phyloP scores from a whole-genome alignment of 2,329 filamentous ascomycete species.

The Ophiostoma piceae region DNA sequence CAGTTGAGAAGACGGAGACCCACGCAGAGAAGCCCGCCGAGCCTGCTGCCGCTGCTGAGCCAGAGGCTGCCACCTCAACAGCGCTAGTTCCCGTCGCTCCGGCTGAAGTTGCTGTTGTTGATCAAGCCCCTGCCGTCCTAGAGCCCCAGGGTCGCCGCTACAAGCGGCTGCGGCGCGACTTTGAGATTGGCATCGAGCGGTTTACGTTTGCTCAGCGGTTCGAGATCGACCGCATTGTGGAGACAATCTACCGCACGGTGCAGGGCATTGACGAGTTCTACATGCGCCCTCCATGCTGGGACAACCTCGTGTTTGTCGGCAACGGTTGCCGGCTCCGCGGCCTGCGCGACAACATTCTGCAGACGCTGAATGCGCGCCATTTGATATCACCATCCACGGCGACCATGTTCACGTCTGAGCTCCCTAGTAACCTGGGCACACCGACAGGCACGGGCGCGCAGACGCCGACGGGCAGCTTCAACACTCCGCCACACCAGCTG shows the following conservation, averaged over 20 bases:
- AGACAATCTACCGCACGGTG: constrained; percentile 76
- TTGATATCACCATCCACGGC: constrained; percentile 86
- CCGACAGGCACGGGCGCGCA: constrained; percentile 86
- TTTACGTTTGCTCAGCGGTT: constrained; percentile 63
- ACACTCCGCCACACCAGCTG: constrained; percentile 52
- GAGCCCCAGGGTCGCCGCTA: constrained; percentile 27
- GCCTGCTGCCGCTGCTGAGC: constrained; percentile 16
- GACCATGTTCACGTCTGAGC: constrained; percentile 94
- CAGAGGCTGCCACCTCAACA: constrained; percentile 15
- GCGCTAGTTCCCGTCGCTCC: constrained; percentile 21
- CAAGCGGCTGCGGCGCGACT: constrained; percentile 51
- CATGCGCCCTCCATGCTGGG: constrained; percentile 84
- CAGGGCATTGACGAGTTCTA: constrained; percentile 77
- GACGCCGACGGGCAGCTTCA: constrained; percentile 67
- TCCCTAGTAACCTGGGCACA: constrained; percentile 88
- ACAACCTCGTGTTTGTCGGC: constrained; percentile 83
- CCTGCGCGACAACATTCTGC: constrained; percentile 82
- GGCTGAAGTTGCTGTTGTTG: constrained; percentile 13
- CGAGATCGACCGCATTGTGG: constrained; percentile 77
- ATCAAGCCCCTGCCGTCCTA: constrained; percentile 18
- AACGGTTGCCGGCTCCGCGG: constrained; percentile 71
- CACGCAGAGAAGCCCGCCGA: background rate
- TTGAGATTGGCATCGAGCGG: constrained; percentile 72
- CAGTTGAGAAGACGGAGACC: background rate
- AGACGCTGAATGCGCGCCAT: constrained; percentile 74